phyloP scores from a whole-genome alignment of 108 stramenopile genomes.

The Schizochytrium sp. region DNA sequence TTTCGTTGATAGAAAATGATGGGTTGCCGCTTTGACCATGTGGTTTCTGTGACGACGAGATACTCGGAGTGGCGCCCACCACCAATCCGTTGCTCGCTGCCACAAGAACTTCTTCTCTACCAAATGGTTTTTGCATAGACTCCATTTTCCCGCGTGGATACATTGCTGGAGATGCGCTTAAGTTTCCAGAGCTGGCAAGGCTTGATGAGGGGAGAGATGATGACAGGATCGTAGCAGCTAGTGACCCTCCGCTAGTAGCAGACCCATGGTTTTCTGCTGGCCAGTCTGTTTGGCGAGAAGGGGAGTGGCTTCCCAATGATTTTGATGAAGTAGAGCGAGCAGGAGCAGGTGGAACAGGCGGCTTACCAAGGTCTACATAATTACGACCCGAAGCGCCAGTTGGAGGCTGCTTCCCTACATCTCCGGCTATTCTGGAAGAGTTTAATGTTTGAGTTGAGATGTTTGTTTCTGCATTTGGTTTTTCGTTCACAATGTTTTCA shows the following conservation, averaged over 20 bases:
- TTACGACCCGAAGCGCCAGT: no score
- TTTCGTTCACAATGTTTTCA: not conserved
- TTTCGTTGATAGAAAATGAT: not conserved
- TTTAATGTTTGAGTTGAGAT: not conserved
- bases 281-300: not conserved
- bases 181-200: not conserved
- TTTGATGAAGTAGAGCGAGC: not conserved
- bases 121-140: not conserved
- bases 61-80: not conserved
- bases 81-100: constrained; percentile 1
- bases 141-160: not conserved
- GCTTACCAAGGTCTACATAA: no score
- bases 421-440: no score
- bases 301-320: not conserved
- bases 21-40: constrained; percentile 22
- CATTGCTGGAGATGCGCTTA: not conserved
- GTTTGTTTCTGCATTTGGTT: not conserved
- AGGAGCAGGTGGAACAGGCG: not conserved
- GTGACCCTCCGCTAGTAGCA: not conserved
- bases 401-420: no score
- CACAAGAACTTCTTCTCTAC: not conserved
- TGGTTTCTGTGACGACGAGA: constrained; percentile 29
- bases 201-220: not conserved
- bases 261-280: not conserved
- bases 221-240: not conserved